Conservation (phyloP, 306 rosid species). For the Vigna hirtella region DNA sequence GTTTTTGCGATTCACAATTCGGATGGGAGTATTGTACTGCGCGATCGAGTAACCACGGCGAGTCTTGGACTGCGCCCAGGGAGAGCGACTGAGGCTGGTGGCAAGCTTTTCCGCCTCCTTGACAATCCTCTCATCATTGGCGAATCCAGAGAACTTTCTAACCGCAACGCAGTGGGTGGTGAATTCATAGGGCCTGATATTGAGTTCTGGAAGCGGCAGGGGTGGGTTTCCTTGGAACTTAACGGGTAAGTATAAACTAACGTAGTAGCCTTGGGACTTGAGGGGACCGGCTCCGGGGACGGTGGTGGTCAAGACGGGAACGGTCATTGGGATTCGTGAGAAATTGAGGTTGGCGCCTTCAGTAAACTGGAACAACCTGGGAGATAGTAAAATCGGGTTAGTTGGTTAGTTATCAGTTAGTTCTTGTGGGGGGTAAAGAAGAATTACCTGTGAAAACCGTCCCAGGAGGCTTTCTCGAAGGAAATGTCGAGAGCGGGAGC, state of each 20-base stretch:
- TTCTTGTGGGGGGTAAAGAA: not conserved
- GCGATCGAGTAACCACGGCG: conserved; percentile 74
- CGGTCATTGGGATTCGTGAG: conserved; percentile 77
- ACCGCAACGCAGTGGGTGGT: conserved; percentile 65
- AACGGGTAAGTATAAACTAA: conserved; percentile 67
- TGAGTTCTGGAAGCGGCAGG: conserved; percentile 71
- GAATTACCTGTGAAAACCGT: conserved; percentile 70
- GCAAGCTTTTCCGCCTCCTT: conserved; percentile 80
- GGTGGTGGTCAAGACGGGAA: conserved; percentile 71
- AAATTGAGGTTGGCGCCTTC: conserved; percentile 88
- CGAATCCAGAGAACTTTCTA: conserved; percentile 73
- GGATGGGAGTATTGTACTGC: conserved; percentile 66
- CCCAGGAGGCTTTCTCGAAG: conserved; percentile 68
- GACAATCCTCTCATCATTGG: conserved; percentile 67
- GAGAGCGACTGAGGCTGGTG: conserved; percentile 60
- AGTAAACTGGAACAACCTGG: conserved; percentile 80
- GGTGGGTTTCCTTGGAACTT: conserved; percentile 78
- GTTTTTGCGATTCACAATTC: conserved; percentile 60
- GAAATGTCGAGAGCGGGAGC: conserved; percentile 51
- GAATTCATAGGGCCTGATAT: conserved; percentile 55
- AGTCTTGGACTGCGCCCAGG: conserved; percentile 64
- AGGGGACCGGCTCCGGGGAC: conserved; percentile 72
- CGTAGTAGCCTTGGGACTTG: conserved; percentile 67
- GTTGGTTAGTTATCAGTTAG: no score
- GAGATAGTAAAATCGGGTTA: not conserved